Evolutionary conservation across 352 stramenopile species (phyloP).

Genomic region (Globisporangium sylvaticum): DNA sequence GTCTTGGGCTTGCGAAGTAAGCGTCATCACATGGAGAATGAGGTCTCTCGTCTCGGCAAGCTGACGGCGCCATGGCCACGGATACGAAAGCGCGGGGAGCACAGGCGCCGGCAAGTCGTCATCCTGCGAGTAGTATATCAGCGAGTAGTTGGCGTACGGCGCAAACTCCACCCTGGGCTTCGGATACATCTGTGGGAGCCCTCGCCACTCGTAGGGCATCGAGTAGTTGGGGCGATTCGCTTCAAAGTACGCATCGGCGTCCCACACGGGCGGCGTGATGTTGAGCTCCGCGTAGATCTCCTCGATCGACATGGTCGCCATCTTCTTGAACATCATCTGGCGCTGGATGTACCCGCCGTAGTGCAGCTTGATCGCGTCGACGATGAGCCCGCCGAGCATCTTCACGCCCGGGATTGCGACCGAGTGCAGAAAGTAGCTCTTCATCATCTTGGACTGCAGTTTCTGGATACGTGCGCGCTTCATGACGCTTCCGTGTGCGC

Average conservation of each 20-base stretch:
- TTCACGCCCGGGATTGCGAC: conserved; percentile 35
- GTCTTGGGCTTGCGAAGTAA: conserved; percentile 8
- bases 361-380: conserved; percentile 30
- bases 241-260: conserved; percentile 16
- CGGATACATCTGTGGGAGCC: conserved; percentile 18
- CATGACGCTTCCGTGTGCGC: conserved; percentile 34
- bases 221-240: conserved; percentile 26
- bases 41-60: conserved; percentile 25
- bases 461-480: conserved; percentile 24
- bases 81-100: conserved; percentile 41
- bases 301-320: conserved; percentile 36
- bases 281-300: conserved; percentile 37
- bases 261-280: conserved; percentile 24
- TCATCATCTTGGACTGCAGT: conserved; percentile 6
- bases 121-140: conserved; percentile 40
- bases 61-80: conserved; percentile 37
- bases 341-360: conserved; percentile 41
- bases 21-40: conserved; percentile 24
- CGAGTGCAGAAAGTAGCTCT: conserved; percentile 36
- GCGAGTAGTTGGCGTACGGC: conserved; percentile 43
- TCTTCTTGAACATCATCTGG: conserved; percentile 21
- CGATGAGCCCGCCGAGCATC: conserved; percentile 23
- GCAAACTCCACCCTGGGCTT: conserved; percentile 19
- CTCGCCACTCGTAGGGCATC: conserved; percentile 25
- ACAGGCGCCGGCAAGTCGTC: conserved; percentile 27